Evolutionary conservation across 768 basidiomycete genomes (phyloP).

Genomic region (Coprinopsis marcescibilis): DNA sequence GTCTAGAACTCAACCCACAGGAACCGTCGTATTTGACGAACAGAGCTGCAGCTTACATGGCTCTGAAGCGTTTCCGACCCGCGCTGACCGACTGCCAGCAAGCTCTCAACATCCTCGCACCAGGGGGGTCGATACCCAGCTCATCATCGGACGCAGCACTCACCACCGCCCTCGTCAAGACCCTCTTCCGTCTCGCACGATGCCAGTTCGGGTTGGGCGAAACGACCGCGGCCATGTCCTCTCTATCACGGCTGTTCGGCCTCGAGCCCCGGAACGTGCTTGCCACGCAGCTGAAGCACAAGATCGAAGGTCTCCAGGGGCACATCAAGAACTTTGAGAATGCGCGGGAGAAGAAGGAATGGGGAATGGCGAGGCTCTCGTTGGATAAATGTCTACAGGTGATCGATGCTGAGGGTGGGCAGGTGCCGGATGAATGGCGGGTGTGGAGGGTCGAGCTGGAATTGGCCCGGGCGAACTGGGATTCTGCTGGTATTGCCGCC

Average conservation of each 20-base stretch:
- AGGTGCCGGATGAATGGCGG: slow-evolving; percentile 76
- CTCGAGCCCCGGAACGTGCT: slow-evolving; percentile 58
- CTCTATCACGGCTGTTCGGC: slow-evolving; percentile 53
- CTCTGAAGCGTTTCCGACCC: slow-evolving; percentile 64
- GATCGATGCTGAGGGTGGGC: slow-evolving; percentile 70
- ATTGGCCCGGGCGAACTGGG: slow-evolving; percentile 63
- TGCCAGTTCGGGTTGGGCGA: slow-evolving; percentile 81
- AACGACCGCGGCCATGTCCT: slow-evolving; percentile 58
- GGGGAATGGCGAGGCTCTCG: slow-evolving; percentile 74
- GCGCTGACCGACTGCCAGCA: slow-evolving; percentile 78
- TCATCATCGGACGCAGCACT: slow-evolving; percentile 41
- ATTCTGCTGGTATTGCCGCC: slow-evolving; percentile 66
- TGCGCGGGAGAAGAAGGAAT: slow-evolving; percentile 57
- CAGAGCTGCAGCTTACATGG: slow-evolving; percentile 83
- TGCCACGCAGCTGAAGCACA: slow-evolving; percentile 55
- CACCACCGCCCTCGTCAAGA: slow-evolving; percentile 38
- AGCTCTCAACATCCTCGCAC: slow-evolving; percentile 56
- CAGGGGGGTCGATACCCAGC: slow-evolving; percentile 16
- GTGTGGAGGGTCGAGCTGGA: slow-evolving; percentile 76
- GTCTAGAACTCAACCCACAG: slow-evolving; percentile 47
- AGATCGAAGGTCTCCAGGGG: slow-evolving; percentile 53
- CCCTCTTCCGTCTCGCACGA: slow-evolving; percentile 73
- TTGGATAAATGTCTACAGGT: slow-evolving; percentile 71
- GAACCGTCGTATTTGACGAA: slow-evolving; percentile 82
- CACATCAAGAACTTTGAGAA: slow-evolving; percentile 61